Conservation (phyloP, 2,329 filamentous ascomycete species). For the Fusarium miscanthi region DNA sequence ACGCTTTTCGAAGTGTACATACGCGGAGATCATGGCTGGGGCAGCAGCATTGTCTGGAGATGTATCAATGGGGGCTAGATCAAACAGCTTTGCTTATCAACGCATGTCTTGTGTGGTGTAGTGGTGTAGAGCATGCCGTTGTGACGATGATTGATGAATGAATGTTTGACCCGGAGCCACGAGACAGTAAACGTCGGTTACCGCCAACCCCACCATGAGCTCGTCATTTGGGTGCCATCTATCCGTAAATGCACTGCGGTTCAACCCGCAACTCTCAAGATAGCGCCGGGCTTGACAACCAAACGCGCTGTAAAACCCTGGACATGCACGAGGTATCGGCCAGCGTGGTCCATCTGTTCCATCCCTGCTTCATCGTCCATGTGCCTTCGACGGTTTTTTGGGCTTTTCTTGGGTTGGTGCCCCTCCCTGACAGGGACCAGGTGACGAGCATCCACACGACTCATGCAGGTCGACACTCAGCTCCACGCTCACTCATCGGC, state of each 20-base stretch:
- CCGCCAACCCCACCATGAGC: constrained; percentile 30
- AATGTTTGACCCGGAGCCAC: constrained; percentile 3
- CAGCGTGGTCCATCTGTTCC: constrained; percentile 21
- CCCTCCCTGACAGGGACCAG: constrained; percentile 32
- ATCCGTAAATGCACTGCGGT: constrained; percentile 47
- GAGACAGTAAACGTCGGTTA: constrained; percentile 14
- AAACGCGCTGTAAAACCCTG: constrained; percentile 38
- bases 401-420: constrained; percentile 20
- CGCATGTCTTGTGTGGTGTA: not conserved
- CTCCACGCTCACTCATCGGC: constrained; percentile 35
- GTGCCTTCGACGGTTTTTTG: constrained; percentile 21
- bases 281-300: constrained; percentile 45
- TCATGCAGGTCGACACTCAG: constrained; percentile 40
- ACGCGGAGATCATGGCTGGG: not conserved
- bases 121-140: not conserved
- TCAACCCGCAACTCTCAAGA: constrained; percentile 50
- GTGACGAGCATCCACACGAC: constrained; percentile 38
- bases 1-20: not conserved
- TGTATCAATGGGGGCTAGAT: not conserved
- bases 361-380: constrained; percentile 31
- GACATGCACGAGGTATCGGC: constrained; percentile 34
- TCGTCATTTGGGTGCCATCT: constrained; percentile 40
- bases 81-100: not conserved
- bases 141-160: constrained; percentile 1
- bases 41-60: not conserved